These are phyloP conservation scores for Moelleriella libera DNA, from an alignment of 2,329 filamentous ascomycete species.

Conservation along the genomic window DNA sequence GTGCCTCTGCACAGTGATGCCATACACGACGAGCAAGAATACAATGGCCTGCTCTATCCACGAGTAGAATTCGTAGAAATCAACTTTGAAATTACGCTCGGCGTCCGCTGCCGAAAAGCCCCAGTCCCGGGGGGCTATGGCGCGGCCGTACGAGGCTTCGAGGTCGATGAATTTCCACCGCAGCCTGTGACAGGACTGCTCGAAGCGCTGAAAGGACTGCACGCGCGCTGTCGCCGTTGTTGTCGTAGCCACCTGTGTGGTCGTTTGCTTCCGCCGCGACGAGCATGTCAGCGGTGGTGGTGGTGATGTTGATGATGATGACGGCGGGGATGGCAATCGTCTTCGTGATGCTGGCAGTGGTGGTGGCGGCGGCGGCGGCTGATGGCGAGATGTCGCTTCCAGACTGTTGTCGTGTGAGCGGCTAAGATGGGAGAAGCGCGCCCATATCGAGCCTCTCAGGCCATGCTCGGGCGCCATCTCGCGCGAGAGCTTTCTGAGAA, in stretches of 20 bases:
- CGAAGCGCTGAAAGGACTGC: slow-evolving; percentile 40
- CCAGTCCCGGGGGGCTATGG: slow-evolving; percentile 22
- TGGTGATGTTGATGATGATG: neutral
- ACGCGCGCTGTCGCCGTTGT: slow-evolving; percentile 1
- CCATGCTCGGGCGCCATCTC: no score
- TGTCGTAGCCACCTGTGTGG: no score
- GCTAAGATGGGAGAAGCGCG: no score
- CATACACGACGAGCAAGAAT: slow-evolving; percentile 50
- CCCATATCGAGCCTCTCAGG: no score
- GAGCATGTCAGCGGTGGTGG: neutral
- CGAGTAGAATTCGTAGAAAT: slow-evolving; percentile 66
- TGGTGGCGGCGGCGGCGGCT: no score
- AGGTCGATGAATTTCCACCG: slow-evolving; percentile 51
- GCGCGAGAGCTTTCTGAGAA: no score
- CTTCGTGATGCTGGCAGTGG: no score
- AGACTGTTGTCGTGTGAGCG: no score
- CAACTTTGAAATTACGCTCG: slow-evolving; percentile 61
- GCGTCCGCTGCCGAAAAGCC: slow-evolving; percentile 27
- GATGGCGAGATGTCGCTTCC: no score
- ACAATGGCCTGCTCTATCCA: slow-evolving; percentile 59
- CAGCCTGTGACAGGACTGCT: slow-evolving; percentile 44
- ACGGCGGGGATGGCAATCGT: neutral
- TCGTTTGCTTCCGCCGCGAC: neutral
- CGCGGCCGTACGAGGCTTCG: slow-evolving; percentile 38
- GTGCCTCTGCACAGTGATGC: slow-evolving; percentile 30